Evolutionary conservation across 768 basidiomycete genomes (phyloP), one percentile per base, ranked within the genome.

Genomic region (Lyophyllum semitale): DNA sequence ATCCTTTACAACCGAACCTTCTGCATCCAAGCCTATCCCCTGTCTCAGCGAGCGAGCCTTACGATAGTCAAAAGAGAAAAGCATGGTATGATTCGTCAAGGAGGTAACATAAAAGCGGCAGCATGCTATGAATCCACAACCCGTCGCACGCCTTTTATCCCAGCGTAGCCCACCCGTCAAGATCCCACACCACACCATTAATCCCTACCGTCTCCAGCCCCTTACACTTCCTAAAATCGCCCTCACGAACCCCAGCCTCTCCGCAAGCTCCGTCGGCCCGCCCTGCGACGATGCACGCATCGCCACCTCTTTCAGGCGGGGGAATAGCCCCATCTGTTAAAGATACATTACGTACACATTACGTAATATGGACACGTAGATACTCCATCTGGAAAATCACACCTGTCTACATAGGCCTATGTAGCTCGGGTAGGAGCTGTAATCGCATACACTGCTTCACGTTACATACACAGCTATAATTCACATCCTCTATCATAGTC

Each of bases 311-410:
- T 35, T 57, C 52, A 67, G 23, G 33, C 45, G 23, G 20, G 61
- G 52, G 35, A 68, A 68, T 18, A 52, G 38, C 40, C 44, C 50
- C 3, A 71, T 42, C 60, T n/a, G n/a, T n/a, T n/a, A n/a, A n/a
- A n/a, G n/a, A n/a, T n/a, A n/a, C n/a, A n/a, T n/a, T n/a, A n/a
- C n/a, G n/a, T n/a, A n/a, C n/a, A n/a, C n/a, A n/a, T n/a, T n/a
- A n/a, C n/a, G n/a, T n/a, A n/a, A n/a, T n/a, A n/a, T n/a, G n/a
- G n/a, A n/a, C n/a, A n/a, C n/a, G n/a, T n/a, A n/a, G n/a, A n/a
- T n/a, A n/a, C n/a, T n/a, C n/a, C n/a, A n/a, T n/a, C n/a, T n/a
- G n/a, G n/a, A n/a, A n/a, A n/a, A n/a, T n/a, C n/a, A n/a, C n/a
- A n/a, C 29, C 11, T 30, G 29, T 30, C 29, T 30, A 30, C 11